Evolutionary conservation across 352 stramenopile species (phyloP).

Genomic region (Phytophthora multivora): DNA sequence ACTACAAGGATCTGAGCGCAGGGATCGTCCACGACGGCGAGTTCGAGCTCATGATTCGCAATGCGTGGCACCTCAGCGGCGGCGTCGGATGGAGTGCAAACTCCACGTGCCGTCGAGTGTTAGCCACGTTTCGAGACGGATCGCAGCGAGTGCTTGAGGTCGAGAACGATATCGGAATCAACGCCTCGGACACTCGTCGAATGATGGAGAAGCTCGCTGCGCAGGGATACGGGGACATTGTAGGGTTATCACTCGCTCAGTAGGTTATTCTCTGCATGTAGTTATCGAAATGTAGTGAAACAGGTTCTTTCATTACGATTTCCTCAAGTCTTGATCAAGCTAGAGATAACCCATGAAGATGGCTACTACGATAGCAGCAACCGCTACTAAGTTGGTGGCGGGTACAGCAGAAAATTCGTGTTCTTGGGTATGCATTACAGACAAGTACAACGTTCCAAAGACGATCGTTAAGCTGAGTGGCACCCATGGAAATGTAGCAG

Average conservation of each 20-base stretch:
- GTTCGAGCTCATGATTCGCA: conserved; percentile 88
- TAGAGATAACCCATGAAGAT: conserved; percentile 49
- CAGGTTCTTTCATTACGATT: no score
- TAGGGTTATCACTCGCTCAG: conserved; percentile 50
- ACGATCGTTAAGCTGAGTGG: conserved; percentile 49
- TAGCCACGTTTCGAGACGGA: conserved; percentile 74
- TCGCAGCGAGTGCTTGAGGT: conserved; percentile 73
- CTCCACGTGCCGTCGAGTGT: conserved; percentile 68
- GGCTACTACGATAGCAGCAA: conserved; percentile 41
- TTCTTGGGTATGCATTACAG: conserved; percentile 50
- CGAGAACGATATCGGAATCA: conserved; percentile 71
- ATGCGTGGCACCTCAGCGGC: conserved; percentile 87
- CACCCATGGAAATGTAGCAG: conserved; percentile 55
- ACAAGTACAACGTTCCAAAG: conserved; percentile 65
- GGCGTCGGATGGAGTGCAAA: conserved; percentile 79
- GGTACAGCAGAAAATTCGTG: conserved; percentile 58
- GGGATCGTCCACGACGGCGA: conserved; percentile 84
- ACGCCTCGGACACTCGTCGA: conserved; percentile 44
- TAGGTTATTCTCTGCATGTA: background rate
- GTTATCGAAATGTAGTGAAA: background rate
- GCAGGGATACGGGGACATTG: conserved; percentile 60
- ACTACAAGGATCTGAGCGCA: conserved; percentile 90
- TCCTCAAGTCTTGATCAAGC: background rate
- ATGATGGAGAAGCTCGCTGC: conserved; percentile 59
- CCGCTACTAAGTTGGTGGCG: conserved; percentile 52